Percentiles rank a stretch among this genome's conserved stretches.
phyloP scores from a whole-genome alignment of 2,329 filamentous ascomycete species.

The Tolypocladium amazonense region DNA sequence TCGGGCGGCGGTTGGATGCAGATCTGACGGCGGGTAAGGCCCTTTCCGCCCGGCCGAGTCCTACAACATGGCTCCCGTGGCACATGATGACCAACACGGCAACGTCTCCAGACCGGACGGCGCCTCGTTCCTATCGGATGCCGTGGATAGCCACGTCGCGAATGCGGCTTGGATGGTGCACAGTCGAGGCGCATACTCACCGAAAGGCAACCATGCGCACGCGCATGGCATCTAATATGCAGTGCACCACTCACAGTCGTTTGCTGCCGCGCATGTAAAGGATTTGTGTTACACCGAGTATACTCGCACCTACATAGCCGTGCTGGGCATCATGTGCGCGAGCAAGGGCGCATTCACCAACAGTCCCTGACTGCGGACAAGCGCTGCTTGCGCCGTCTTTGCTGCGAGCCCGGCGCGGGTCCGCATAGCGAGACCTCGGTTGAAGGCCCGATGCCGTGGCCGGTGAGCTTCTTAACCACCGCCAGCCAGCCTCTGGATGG shows the following conservation, averaged over 20 bases:
- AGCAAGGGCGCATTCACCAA: neutral
- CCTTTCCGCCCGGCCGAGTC: neutral
- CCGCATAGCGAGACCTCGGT: neutral
- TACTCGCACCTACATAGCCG: neutral
- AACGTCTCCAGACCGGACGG: neutral
- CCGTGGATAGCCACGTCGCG: neutral
- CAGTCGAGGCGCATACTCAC: constrained; percentile 1
- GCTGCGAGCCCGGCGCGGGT: neutral
- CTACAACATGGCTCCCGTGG: neutral
- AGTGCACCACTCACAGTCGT: neutral
- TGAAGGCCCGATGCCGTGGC: neutral
- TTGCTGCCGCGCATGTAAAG: neutral
- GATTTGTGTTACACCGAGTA: neutral
- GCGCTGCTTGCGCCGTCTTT: neutral
- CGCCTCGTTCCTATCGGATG: constrained; percentile 1
- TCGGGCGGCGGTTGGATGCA: constrained; percentile 1
- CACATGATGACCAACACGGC: neutral
- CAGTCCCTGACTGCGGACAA: too few species aligned
- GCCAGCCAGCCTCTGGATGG: neutral
- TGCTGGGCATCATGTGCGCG: neutral
- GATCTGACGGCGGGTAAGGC: constrained; percentile 3
- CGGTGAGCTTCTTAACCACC: neutral
- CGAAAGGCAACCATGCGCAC: neutral
- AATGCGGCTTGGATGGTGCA: neutral
- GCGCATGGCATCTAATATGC: neutral